Evolutionary conservation across 352 stramenopile species (phyloP).

Genomic region (Nothophytophthora sp.): DNA sequence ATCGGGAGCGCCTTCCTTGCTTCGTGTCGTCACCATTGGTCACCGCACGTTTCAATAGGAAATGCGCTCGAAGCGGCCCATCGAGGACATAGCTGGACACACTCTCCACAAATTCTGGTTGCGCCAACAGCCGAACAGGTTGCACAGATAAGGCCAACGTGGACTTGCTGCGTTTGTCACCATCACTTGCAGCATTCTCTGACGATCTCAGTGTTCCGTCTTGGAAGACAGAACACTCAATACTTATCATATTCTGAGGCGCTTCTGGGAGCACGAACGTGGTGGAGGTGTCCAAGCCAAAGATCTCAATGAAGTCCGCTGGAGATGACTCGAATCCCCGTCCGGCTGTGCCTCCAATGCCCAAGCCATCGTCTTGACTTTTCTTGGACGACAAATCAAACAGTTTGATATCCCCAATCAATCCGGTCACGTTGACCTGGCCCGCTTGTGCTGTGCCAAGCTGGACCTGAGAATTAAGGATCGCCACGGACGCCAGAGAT

Average conservation of each 20-base stretch:
- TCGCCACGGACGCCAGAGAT: constrained; percentile 59
- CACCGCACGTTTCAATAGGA: constrained; percentile 26
- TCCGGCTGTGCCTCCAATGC: constrained; percentile 13
- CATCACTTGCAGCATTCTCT: neutral
- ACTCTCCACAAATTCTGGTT: constrained; percentile 64
- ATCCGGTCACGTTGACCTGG: constrained; percentile 43
- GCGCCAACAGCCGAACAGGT: constrained; percentile 52
- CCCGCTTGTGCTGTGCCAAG: constrained; percentile 27
- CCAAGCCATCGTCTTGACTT: constrained; percentile 24
- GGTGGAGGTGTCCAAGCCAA: constrained; percentile 41
- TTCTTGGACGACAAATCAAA: constrained; percentile 64
- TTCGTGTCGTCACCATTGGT: constrained; percentile 7
- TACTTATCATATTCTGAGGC: constrained; percentile 34
- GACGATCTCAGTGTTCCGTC: constrained; percentile 2
- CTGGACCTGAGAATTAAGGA: constrained; percentile 54
- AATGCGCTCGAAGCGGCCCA: constrained; percentile 47
- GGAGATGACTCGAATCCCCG: constrained; percentile 7
- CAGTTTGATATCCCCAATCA: constrained; percentile 65
- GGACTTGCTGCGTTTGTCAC: constrained; percentile 25
- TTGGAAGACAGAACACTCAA: constrained; percentile 48
- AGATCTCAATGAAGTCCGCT: constrained; percentile 54
- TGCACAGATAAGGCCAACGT: constrained; percentile 44
- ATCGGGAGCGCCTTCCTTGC: constrained; percentile 9
- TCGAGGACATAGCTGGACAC: constrained; percentile 59
- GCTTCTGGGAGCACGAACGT: constrained; percentile 11